Conservation (phyloP, 495 filamentous ascomycete species). For the Aspergillus leporis region DNA sequence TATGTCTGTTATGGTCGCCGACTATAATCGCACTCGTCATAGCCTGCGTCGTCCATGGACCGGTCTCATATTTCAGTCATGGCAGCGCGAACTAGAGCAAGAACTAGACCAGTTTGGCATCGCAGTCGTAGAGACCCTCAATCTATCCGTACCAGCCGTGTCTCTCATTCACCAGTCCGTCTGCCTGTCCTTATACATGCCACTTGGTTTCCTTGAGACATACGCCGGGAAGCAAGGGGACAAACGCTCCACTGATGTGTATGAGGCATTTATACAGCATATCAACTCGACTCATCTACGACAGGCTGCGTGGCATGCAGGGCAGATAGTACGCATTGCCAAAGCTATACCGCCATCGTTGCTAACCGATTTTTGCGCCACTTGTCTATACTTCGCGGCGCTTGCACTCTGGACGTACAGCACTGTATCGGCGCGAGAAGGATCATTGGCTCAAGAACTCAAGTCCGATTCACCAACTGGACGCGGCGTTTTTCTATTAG, state of each 20-base stretch:
- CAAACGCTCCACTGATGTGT: constrained; percentile 56
- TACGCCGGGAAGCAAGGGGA: constrained; percentile 64
- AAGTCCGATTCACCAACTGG: neutral
- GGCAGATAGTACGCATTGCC: constrained; percentile 58
- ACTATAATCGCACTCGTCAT: constrained; percentile 58
- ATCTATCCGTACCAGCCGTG: constrained; percentile 28
- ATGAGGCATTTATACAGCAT: constrained; percentile 55
- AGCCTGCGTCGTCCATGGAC: constrained; percentile 45
- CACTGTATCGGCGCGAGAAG: constrained; percentile 28
- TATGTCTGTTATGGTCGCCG: constrained; percentile 58
- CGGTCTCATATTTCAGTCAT: constrained; percentile 49
- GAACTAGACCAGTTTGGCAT: constrained; percentile 46
- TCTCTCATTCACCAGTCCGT: constrained; percentile 55
- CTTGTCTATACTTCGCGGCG: constrained; percentile 60
- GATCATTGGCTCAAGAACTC: neutral
- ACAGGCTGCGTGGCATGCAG: constrained; percentile 62
- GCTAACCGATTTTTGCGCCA: constrained; percentile 59
- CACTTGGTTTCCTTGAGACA: constrained; percentile 63
- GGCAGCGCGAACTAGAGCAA: constrained; percentile 51
- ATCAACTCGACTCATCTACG: constrained; percentile 49
- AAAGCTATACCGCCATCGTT: constrained; percentile 45
- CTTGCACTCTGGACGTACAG: constrained; percentile 63
- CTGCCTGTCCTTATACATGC: constrained; percentile 60
- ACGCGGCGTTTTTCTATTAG: neutral
- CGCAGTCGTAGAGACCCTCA: constrained; percentile 29